Evolutionary conservation across 148 eudicot species (phyloP), one percentile per base, ranked within the genome.

Genomic region (Silene conica): DNA sequence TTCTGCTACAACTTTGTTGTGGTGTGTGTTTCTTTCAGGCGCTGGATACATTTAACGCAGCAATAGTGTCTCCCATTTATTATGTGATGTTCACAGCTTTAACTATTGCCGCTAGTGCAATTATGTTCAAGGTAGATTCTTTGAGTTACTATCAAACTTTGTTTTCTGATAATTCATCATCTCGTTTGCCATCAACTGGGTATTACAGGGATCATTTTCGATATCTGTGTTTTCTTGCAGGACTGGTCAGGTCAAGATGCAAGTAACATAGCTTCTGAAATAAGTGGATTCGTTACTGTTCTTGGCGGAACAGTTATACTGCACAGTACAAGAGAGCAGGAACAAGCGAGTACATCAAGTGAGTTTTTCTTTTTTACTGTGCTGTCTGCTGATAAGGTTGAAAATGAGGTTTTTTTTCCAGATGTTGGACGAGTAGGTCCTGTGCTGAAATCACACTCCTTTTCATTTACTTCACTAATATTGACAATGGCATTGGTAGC

Each of bases 71-170:
- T 79, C 98, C 98, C 13, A 90, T 93, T 76, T 90, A 93, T 67
- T 93, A 93, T 67, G 98, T 90, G 74, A 93, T 90, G 96, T 93
- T 93, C 84, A 90, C 98, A n/a, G 87, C 92, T 52, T 76, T 93
- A 67, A 93, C 98, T 25, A 93, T 93, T 28, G 81, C 84, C 69
- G 98, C 98, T 7, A 93, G 91, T 66, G 86, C 84, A 63, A 93
- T 93, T 60, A 87, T 93, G 96, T 93, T 89, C 82, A 93, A 90
- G 98, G 98, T 93, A 84, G 45, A 10, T 70, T 70, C 58, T 64
- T 15, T 18, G 18, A 20, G 12, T 55, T n/a, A 6, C 26, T 72
- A 63, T 38, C 67, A 4, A 56, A 12, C 46, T 43, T 56, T 28
- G 12, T 18, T 54, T 10, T 65, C 8, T 57, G 11, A 31, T 18